Evolutionary conservation across 2,329 filamentous ascomycete species (phyloP), one percentile per base, ranked within the genome.

Genomic region (Reticulascus tulasneorum): DNA sequence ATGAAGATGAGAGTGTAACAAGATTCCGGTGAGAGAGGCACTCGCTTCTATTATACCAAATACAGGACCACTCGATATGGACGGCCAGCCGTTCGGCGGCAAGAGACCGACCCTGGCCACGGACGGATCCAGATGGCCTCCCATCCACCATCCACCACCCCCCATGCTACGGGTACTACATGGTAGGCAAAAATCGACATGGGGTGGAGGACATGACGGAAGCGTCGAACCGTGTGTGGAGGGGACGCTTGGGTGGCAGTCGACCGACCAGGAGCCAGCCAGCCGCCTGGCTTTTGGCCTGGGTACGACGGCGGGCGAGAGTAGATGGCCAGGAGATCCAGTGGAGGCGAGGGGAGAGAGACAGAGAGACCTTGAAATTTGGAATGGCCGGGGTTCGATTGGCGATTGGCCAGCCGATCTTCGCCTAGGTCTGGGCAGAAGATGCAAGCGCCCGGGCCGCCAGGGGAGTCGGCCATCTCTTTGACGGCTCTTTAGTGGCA

Each of bases 361-460:
- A n/a, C n/a, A n/a, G n/a, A n/a, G n/a, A n/a, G n/a, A n/a, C n/a
- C n/a, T n/a, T n/a, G n/a, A n/a, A n/a, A n/a, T n/a, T n/a, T n/a
- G n/a, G n/a, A n/a, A n/a, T n/a, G n/a, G n/a, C n/a, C n/a, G n/a
- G n/a, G n/a, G n/a, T n/a, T n/a, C n/a, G n/a, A n/a, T n/a, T n/a
- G n/a, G n/a, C n/a, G n/a, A n/a, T n/a, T n/a, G n/a, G n/a, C 24
- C 27, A 18, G 36, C 19, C 38, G 42, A 43, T 44, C 39, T 28
- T 20, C 39, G 32, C 35, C 29, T 20, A 29, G 35, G 31, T 33
- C 18, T 28, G 21, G 21, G 13, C 12, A 41, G n/a, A n/a, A n/a
- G 28, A 42, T 42, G 42, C 38, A 44, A 44, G 42, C 42, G 42
- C 42, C 35, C 28, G 35, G 42, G 30, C 42, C 31, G 42, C 31